These are phyloP conservation scores for Annulohypoxylon nitens DNA, from an alignment of 495 filamentous ascomycete species.

Conservation along the genomic window DNA sequence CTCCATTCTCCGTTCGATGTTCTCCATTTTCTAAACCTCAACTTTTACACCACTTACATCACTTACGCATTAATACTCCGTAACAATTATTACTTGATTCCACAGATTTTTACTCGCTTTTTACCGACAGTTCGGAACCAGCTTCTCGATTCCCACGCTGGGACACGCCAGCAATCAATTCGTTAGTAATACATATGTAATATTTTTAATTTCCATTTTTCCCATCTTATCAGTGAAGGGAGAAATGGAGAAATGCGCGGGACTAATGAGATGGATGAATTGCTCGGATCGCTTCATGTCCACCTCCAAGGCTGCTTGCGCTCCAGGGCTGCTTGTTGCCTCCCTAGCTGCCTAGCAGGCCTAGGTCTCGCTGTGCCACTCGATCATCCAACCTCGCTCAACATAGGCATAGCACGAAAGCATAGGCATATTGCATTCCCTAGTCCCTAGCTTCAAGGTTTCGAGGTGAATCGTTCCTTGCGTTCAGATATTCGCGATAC, in stretches of 20 bases:
- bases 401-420: not conserved
- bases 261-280: not conserved
- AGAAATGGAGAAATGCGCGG: slow-evolving; percentile 2
- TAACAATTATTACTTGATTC: slow-evolving; percentile 8
- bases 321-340: not conserved
- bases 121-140: slow-evolving; percentile 9
- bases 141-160: not conserved
- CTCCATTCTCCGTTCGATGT: not conserved
- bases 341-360: not conserved
- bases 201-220: not conserved
- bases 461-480: slow-evolving; percentile 4
- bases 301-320: no score
- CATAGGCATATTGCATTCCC: slow-evolving; percentile 7
- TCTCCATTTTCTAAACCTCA: not conserved
- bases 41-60: not conserved
- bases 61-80: slow-evolving; percentile 15
- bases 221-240: not conserved
- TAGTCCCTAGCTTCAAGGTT: not conserved
- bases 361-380: not conserved
- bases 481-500: slow-evolving; percentile 2
- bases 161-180: not conserved
- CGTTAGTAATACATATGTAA: not conserved
- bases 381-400: slow-evolving; percentile 20
- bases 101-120: no score
- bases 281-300: slow-evolving; percentile 16